Evolutionary conservation across 106 monocot genomes (phyloP).

Genomic region (Allium sativum): DNA sequence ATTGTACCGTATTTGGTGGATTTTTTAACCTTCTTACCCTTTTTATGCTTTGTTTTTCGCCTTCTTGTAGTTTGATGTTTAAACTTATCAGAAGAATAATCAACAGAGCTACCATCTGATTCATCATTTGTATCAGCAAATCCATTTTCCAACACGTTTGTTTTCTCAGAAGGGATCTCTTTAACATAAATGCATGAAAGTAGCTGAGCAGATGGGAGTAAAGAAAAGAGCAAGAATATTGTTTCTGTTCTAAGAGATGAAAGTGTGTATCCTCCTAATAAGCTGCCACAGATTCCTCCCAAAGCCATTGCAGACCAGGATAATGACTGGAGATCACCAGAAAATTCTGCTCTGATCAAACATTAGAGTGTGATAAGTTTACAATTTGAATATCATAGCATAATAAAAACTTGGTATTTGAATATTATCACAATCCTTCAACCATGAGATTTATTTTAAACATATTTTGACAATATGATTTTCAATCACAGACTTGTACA

Average conservation of each 20-base stretch:
- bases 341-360: conserved; percentile 53
- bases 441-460: too few relatives aligned
- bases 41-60: conserved; percentile 17
- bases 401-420: too few relatives aligned
- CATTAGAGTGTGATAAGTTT: too few relatives aligned
- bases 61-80: conserved; percentile 19
- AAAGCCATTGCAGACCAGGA: conserved; percentile 78
- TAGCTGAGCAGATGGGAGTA: conserved; percentile 53
- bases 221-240: conserved; percentile 62
- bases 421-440: too few relatives aligned
- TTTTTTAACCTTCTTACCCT: conserved; percentile 6
- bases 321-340: conserved; percentile 71
- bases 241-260: conserved; percentile 33
- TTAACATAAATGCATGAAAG: conserved; percentile 46
- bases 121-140: conserved; percentile 9
- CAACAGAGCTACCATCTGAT: neutral
- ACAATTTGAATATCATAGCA: too few relatives aligned
- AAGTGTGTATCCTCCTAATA: conserved; percentile 63
- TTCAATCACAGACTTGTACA: too few relatives aligned
- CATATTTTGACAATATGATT: too few relatives aligned
- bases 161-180: conserved; percentile 25
- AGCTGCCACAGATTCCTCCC: conserved; percentile 74
- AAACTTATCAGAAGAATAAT: conserved; percentile 8
- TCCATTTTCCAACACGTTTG: conserved; percentile 6
- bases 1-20: conserved; percentile 10